Evolutionary conservation across 768 basidiomycete species (phyloP), one percentile per base, ranked within the genome.

Genomic region (Amylocystis lapponica): DNA sequence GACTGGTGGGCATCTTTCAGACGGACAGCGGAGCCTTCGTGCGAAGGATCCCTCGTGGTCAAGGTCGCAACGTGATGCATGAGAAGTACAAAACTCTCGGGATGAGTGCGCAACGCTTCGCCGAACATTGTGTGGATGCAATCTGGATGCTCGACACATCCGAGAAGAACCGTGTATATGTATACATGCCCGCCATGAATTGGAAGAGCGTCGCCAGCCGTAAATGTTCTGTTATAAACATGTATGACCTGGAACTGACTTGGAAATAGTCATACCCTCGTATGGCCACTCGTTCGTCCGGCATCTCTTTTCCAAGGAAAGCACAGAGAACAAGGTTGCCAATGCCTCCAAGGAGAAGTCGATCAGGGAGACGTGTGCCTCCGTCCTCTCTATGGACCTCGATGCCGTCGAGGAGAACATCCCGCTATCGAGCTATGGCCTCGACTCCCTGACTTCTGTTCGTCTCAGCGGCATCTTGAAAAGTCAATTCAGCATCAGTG

Each of bases 11-110:
- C 10, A 17, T 39, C 27, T n/a, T n/a, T 40, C 27, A 41, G 45
- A 26, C 38, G 21, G 45, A 46, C 29, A 39, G 45, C 21, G 45
- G 45, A 12, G 39, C 41, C 19, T 46, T 46, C 30, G 45, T 46
- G 9, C 21, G 45, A 25, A 40, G 38, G 21, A 39, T 41, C 40
- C 45, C 39, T 40, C 13, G 19, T 5, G 45, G 45, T 22, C 21
- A 21, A 17, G 22, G 40, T 10, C 36, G 45, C 7, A 46, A 41
- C 25, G 45, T 27, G 12, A 39, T 39, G 11, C 39, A 41, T 32
- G 45, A 46, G 12, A 46, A 43, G 36, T 45, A 45, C 26, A 45
- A 20, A 39, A 14, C 12, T 27, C 34, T 45, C n/a, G 43, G 43
- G n/a, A 39, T 45, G 43, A 39, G 19, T 27, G 43, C 40, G 5